Conservation (phyloP, 1,284 basidiomycete genomes). For the Neolentinus lepideus region DNA sequence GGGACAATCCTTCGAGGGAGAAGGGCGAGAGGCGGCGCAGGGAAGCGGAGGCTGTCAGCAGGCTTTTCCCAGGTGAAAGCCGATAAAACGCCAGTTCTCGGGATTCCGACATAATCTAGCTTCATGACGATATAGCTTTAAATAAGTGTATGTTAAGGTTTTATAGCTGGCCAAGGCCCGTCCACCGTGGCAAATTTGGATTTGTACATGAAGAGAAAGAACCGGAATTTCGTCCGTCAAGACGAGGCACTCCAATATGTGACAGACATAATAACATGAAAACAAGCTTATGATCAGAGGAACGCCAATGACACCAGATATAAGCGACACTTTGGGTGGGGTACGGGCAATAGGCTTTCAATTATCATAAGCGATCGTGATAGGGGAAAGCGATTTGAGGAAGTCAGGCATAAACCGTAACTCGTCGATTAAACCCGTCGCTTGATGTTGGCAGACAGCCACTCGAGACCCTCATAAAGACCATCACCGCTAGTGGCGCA, state of each 20-base stretch:
- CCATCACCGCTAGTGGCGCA: conserved; percentile 99
- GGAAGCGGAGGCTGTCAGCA: conserved; percentile 74
- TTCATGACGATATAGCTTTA: background rate
- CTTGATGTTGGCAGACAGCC: conserved; percentile 89
- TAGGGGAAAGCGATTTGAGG: conserved; percentile 1
- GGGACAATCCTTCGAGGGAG: conserved; percentile 51
- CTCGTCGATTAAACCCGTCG: conserved; percentile 49
- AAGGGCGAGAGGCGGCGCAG: conserved; percentile 64
- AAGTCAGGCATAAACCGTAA: background rate
- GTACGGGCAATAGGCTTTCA: background rate
- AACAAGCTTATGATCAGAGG: background rate
- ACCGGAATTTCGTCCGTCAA: background rate
- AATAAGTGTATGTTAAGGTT: background rate
- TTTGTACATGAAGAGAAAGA: background rate
- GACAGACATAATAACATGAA: background rate
- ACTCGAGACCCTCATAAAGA: conserved; percentile 97
- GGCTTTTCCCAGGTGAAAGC: conserved; percentile 60
- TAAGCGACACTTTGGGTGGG: background rate
- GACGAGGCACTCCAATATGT: background rate
- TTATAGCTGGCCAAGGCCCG: background rate
- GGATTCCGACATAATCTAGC: background rate
- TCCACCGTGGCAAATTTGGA: background rate
- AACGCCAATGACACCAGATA: background rate
- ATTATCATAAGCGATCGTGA: conserved; percentile 3
- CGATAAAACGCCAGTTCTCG: conserved; percentile 20